Conservation (phyloP, 495 filamentous ascomycete genomes). For the Astrothelium subdiscretum region DNA sequence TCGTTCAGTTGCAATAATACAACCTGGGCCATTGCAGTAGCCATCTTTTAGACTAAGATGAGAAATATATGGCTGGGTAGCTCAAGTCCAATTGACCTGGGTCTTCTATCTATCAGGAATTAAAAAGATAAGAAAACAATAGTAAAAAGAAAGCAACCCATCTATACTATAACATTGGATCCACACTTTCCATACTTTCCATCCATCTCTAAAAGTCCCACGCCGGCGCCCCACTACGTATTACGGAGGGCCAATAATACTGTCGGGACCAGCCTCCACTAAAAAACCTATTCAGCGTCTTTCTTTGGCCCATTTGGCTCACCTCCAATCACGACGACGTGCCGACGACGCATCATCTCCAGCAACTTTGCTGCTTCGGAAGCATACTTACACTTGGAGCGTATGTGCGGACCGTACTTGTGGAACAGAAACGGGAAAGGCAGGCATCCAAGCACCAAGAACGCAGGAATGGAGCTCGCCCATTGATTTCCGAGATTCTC, state of each 20-base stretch:
- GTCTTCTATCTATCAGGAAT: conserved; percentile 1
- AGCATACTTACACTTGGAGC: conserved; percentile 9
- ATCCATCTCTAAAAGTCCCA: background rate
- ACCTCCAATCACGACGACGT: conserved; percentile 15
- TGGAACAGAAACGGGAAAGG: conserved; percentile 12
- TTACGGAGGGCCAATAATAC: background rate
- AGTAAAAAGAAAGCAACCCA: background rate
- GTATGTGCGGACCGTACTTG: conserved; percentile 9
- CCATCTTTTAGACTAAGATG: conserved; percentile 1
- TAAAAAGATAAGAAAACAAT: background rate
- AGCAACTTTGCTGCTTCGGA: conserved; percentile 4
- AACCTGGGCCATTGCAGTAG: conserved; percentile 1
- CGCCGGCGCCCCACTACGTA: background rate
- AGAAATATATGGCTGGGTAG: background rate
- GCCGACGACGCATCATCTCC: conserved; percentile 14
- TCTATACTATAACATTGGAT: background rate
- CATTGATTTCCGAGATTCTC: conserved; percentile 9
- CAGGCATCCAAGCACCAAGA: conserved; percentile 11
- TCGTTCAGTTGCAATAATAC: conserved; percentile 2
- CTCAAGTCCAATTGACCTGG: conserved; percentile 1
- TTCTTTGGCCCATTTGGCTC: conserved; percentile 17
- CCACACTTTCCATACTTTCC: background rate
- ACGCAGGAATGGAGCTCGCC: conserved; percentile 12
- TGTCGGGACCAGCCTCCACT: background rate
- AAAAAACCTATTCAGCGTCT: conserved; percentile 7